Evolutionary conservation across 768 basidiomycete species (phyloP).

Genomic region (Termitomyces sp.): DNA sequence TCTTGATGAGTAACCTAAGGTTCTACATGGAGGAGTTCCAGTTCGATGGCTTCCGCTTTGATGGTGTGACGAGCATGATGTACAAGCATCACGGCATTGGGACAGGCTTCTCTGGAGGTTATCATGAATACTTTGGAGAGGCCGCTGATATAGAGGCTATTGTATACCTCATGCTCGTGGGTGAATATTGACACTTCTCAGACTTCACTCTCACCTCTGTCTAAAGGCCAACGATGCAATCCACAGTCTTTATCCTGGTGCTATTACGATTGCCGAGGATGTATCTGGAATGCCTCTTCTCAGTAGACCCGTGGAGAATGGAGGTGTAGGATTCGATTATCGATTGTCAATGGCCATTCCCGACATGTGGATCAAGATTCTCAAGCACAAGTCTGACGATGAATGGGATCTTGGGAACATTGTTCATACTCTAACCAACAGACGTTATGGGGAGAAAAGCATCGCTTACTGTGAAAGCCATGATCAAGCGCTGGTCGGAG

Average conservation of each 20-base stretch:
- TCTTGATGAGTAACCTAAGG: conserved; percentile 91
- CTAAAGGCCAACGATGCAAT: conserved; percentile 89
- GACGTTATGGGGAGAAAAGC: conserved; percentile 86
- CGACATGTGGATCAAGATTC: conserved; percentile 99
- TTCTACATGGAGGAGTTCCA: conserved; percentile 95
- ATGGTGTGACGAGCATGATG: conserved; percentile 99
- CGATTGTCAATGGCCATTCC: conserved; percentile 98
- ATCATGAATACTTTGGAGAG: conserved; percentile 96
- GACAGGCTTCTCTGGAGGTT: conserved; percentile 95
- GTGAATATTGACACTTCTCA: conserved; percentile 29
- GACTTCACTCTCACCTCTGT: not conserved
- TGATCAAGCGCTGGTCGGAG: conserved; percentile 97
- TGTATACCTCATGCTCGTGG: conserved; percentile 94
- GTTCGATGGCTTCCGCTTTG: conserved; percentile 98
- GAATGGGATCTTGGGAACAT: conserved; percentile 89
- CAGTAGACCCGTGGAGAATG: conserved; percentile 71
- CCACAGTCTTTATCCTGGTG: conserved; percentile 74
- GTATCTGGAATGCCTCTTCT: conserved; percentile 99
- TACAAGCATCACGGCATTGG: conserved; percentile 98
- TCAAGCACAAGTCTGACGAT: conserved; percentile 87
- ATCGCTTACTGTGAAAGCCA: conserved; percentile 95
- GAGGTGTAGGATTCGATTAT: conserved; percentile 97
- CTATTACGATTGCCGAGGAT: conserved; percentile 95
- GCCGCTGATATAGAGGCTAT: conserved; percentile 85
- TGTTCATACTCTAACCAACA: conserved; percentile 85